Evolutionary conservation across 2,329 filamentous ascomycete genomes (phyloP), one percentile per base, ranked within the genome.

Genomic region (Scedosporium boydii): DNA sequence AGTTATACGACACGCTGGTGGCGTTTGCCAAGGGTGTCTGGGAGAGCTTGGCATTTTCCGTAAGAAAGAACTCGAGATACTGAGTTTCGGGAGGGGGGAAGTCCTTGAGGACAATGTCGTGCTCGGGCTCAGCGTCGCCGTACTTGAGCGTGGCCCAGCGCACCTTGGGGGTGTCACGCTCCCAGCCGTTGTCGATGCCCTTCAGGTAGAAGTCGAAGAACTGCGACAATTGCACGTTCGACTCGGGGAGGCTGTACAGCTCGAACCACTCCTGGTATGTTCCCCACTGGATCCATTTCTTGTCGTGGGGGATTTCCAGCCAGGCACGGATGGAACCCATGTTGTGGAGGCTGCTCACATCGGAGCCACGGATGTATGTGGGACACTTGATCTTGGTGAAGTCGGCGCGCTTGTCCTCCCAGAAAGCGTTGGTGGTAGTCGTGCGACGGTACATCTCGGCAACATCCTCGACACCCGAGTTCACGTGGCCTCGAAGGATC

Each of bases 161-260:
- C 1, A 81, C 76, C 34, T 70, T 70, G 0, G 79, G 77, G 0
- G 78, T 82, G 53, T 73, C 70, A 16, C 18, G 21, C 63, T 80
- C 76, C 77, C 77, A 82, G 16, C 68, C 75, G 61, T 82, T 81
- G 2, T 76, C 64, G 1, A 72, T 68, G 0, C 69, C 75, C 29
- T 76, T 77, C 16, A 80, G 69, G 62, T 77, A 82, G 1, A 66
- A 68, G 58, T 80, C 78, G 61, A 80, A 80, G 69, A 77, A 80
- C 2, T 65, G 64, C 18, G 69, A 65, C 1, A 80, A 69, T 42
- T 80, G 75, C 7, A 73, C 67, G 10, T 67, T 69, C 1, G 71
- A 69, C 29, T 75, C 69, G 1, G 67, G 67, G 4, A 70, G 67
- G 38, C 68, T 70, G 63, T 75, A 80, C 2, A 79, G 66, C 48